Base-by-base conservation (phyloP, 257 asterid genomes). In the Petunia secreta region DNA sequence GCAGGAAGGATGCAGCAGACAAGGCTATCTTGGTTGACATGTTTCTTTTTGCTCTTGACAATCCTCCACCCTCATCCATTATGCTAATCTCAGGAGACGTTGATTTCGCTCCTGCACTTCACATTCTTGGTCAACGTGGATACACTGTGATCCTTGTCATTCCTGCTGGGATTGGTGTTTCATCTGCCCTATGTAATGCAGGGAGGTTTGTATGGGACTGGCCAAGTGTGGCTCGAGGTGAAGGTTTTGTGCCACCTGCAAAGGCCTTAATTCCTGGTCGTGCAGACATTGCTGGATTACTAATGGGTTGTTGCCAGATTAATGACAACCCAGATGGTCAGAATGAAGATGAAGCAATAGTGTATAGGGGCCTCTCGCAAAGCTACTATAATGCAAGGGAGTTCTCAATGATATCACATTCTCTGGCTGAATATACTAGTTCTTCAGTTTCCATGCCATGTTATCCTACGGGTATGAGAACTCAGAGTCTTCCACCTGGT, bases 141-240 rank as follows among this genome's bases (percentile, higher is more conserved):
- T 96, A 96, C 87, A 91, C 91, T 37, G 88, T 96, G 63, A 88
- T 96, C 39, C 93, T 96, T 13, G 97, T 91, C 38, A 90, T 94
- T 80, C 99, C 98, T 57, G 88, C 97, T 5, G 79, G 87, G 46
- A 87, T 82, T 0, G 86, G 90, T 14, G 98, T 94, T 44, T 94
- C 99, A 13, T 91, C 98, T 14, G 99, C 99, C 57, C 83, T 96
- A 37, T 77, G 92, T 80, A 94, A 87, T 83, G 98, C 99, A 0
- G 98, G 99, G 40, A 88, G 91, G 80, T 94, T 90, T 50, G 92
- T 96, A 34, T 96, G 97, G 98, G 98, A 94, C 85, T 96, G 99
- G 99, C 87, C 85, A 43, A 90, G 92, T 58, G 85, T 94, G 59
- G 98, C 90, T 81, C 98, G 98, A 67, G 99, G 97, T 11, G 97